phyloP scores from a whole-genome alignment of 345 rosid genomes.

The Corchorus capsularis region DNA sequence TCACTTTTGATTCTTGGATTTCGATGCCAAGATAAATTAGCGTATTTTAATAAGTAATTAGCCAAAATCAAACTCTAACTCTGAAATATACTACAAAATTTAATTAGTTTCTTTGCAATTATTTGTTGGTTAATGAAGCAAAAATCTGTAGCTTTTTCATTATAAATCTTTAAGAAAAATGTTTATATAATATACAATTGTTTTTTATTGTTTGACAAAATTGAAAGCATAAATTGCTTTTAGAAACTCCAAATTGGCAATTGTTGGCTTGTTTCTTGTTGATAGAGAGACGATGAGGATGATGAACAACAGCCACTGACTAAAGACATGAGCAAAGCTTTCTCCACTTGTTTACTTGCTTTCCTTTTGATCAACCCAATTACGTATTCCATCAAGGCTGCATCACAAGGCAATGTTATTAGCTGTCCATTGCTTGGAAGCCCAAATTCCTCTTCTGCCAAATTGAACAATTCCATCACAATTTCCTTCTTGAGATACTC shows the following conservation, averaged over 20 bases:
- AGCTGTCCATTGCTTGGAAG: conserved; percentile 26
- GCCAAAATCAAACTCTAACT: too few relatives aligned
- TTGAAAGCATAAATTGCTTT: not conserved
- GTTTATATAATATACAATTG: not conserved
- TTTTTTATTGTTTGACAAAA: not conserved
- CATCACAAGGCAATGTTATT: conserved; percentile 38
- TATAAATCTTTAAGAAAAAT: too few relatives aligned
- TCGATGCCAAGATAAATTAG: too few relatives aligned
- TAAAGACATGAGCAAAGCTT: conserved; percentile 20
- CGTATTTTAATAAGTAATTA: too few relatives aligned
- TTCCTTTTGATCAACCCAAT: conserved; percentile 16
- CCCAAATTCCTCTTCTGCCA: conserved; percentile 41
- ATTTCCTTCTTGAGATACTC: conserved; percentile 20
- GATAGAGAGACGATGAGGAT: not conserved
- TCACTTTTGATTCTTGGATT: too few relatives aligned
- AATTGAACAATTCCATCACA: conserved; percentile 23
- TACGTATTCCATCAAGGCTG: conserved; percentile 26
- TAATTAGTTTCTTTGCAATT: too few relatives aligned
- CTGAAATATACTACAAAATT: too few relatives aligned
- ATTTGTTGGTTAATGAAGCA: too few relatives aligned
- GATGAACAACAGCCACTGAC: not conserved
- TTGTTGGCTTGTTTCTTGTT: not conserved
- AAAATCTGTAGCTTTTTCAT: too few relatives aligned
- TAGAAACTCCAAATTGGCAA: not conserved
- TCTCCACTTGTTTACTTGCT: conserved; percentile 16